phyloP scores from a whole-genome alignment of 2,329 filamentous ascomycete species.

The Arthrobotrys musiformis region DNA sequence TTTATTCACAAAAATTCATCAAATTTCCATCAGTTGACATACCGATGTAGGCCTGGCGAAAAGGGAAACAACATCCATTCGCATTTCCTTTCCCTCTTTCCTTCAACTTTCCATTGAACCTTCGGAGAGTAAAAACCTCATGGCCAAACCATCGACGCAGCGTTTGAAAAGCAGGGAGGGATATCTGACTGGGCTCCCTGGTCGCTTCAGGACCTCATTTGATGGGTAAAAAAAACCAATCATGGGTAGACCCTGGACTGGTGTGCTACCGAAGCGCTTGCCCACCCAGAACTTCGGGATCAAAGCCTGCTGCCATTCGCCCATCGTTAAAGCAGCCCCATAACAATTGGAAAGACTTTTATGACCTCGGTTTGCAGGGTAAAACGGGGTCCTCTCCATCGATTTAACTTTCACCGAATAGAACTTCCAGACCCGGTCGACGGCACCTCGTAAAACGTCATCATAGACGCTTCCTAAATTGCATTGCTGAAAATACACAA shows the following conservation, averaged over 20 bases:
- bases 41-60: background rate
- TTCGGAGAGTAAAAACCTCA: constrained; percentile 46
- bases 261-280: constrained; percentile 55
- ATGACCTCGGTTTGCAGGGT: constrained; percentile 36
- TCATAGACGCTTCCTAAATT: constrained; percentile 35
- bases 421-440: constrained; percentile 16
- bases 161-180: constrained; percentile 38
- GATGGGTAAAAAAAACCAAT: constrained; percentile 56
- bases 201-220: constrained; percentile 32
- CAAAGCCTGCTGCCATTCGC: constrained; percentile 46
- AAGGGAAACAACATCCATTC: constrained; percentile 6
- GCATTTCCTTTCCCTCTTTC: constrained; percentile 5
- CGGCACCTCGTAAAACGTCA: constrained; percentile 21
- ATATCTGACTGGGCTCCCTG: constrained; percentile 24
- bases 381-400: constrained; percentile 10
- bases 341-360: constrained; percentile 23
- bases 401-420: constrained; percentile 33
- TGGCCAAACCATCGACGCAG: constrained; percentile 29
- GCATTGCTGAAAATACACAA: constrained; percentile 15
- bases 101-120: constrained; percentile 8
- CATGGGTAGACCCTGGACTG: constrained; percentile 49
- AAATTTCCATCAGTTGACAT: background rate
- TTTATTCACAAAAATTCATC: background rate
- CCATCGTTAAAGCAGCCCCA: constrained; percentile 19
- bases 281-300: constrained; percentile 51